phyloP scores from a whole-genome alignment of 2,329 filamentous ascomycete species.

The Trichoderma sp. region DNA sequence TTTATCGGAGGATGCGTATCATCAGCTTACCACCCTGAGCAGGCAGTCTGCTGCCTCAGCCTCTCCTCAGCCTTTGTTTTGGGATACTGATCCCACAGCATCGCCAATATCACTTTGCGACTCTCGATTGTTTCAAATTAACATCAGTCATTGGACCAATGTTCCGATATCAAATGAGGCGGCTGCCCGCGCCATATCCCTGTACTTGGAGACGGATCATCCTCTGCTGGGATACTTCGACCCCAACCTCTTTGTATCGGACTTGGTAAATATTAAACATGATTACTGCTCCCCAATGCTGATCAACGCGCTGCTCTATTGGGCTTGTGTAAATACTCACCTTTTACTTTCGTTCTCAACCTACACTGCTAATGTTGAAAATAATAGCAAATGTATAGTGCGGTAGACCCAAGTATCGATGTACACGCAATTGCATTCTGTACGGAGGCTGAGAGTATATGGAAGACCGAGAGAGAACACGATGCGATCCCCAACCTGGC shows the following conservation, averaged over 20 bases:
- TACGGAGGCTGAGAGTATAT: conserved; percentile 29
- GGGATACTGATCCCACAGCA: not conserved
- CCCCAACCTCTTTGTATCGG: conserved; percentile 33
- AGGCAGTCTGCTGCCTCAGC: not conserved
- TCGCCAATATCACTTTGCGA: not conserved
- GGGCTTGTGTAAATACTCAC: conserved; percentile 31
- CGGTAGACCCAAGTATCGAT: conserved; percentile 28
- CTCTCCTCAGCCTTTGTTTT: not conserved
- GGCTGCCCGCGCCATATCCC: conserved; percentile 34
- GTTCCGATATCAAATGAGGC: conserved; percentile 30
- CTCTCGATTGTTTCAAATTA: not conserved
- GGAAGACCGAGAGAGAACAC: conserved; percentile 22
- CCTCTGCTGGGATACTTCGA: conserved; percentile 39
- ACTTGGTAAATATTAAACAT: conserved; percentile 29
- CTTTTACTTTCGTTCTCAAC: not conserved
- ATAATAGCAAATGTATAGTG: conserved; percentile 36
- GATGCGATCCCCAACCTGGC: conserved; percentile 31
- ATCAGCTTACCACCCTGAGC: not conserved
- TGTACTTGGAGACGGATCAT: conserved; percentile 39
- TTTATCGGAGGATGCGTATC: not conserved
- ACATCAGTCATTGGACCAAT: conserved; percentile 32
- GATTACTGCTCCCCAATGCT: conserved; percentile 34
- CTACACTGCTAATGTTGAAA: not conserved
- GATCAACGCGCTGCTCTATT: conserved; percentile 35
- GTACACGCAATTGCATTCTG: conserved; percentile 25